phyloP scores from a whole-genome alignment of 2,329 filamentous ascomycete genomes.

The Calonectria henricotiae region DNA sequence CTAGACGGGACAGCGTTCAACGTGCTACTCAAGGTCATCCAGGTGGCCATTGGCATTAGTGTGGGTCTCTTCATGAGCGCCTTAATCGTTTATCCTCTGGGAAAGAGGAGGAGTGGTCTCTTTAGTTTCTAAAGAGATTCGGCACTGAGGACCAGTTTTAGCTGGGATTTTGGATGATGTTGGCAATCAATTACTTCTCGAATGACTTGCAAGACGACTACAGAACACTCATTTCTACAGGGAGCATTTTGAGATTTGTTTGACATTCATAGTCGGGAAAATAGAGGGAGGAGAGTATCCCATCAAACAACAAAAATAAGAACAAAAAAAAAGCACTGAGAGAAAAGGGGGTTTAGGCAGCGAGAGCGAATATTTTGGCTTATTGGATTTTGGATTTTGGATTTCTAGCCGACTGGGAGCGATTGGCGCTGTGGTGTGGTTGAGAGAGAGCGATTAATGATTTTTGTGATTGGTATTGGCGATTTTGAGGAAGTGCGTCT shows the following conservation, averaged over 20 bases:
- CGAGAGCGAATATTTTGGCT: not conserved
- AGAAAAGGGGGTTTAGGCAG: constrained; percentile 9
- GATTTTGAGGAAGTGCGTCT: constrained; percentile 8
- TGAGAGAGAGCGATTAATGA: constrained; percentile 40
- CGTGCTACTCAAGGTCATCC: constrained; percentile 72
- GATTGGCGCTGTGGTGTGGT: constrained; percentile 39
- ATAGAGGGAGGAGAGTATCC: constrained; percentile 24
- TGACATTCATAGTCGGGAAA: constrained; percentile 2
- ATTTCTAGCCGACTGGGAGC: constrained; percentile 28
- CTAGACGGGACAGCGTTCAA: constrained; percentile 68
- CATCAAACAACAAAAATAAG: constrained; percentile 16
- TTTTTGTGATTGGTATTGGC: constrained; percentile 23
- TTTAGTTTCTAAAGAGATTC: constrained; percentile 65
- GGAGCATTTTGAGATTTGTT: not conserved
- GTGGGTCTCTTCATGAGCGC: constrained; percentile 74
- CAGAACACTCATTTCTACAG: not conserved
- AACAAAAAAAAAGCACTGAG: not conserved
- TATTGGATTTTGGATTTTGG: not conserved
- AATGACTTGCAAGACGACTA: constrained; percentile 6
- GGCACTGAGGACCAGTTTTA: not conserved
- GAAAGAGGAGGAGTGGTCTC: constrained; percentile 72
- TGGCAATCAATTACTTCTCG: constrained; percentile 5
- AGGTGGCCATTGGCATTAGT: constrained; percentile 76
- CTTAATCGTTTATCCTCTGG: constrained; percentile 70
- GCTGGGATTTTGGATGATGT: constrained; percentile 7